Conservation (phyloP, 2,329 filamentous ascomycete genomes). For the Fusarium mangiferae region DNA sequence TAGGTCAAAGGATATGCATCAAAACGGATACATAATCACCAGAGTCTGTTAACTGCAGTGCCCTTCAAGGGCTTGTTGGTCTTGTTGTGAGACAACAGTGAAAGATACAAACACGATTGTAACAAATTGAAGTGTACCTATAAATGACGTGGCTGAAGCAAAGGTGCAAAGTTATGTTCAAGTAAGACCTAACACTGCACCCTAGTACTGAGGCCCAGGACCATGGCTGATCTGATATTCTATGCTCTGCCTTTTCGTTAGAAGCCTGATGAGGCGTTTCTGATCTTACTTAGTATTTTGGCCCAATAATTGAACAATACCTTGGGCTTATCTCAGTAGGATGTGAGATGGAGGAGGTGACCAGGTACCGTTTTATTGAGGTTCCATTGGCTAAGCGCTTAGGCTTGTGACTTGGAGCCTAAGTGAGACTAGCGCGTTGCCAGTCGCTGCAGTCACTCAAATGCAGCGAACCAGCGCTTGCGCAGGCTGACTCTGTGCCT, state of each 20-base stretch:
- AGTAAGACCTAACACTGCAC: not conserved
- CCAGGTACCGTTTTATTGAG: not conserved
- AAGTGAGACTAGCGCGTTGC: slow-evolving; percentile 15
- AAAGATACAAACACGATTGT: not conserved
- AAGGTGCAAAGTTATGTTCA: not conserved
- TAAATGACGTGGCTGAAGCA: not conserved
- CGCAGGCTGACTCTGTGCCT: slow-evolving; percentile 4
- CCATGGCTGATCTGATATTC: not conserved
- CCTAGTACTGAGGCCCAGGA: not conserved
- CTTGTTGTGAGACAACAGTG: not conserved
- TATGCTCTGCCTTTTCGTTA: not conserved
- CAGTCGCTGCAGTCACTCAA: slow-evolving; percentile 25
- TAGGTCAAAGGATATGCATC: not conserved
- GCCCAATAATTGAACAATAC: not conserved
- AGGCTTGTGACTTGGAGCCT: slow-evolving; percentile 5
- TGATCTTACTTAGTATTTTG: not conserved
- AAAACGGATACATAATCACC: not conserved
- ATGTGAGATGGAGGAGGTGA: slow-evolving; percentile 1
- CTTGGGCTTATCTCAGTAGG: not conserved
- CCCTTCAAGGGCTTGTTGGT: too few relatives aligned
- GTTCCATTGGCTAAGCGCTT: slow-evolving; percentile 17
- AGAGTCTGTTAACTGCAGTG: not conserved
- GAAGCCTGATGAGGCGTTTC: slow-evolving; percentile 12
- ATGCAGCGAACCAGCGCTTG: slow-evolving; percentile 9
- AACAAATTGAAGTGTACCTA: not conserved